Evolutionary conservation across 1,139 yeast species (phyloP).

Genomic region (Blastobotrys indianensis): DNA sequence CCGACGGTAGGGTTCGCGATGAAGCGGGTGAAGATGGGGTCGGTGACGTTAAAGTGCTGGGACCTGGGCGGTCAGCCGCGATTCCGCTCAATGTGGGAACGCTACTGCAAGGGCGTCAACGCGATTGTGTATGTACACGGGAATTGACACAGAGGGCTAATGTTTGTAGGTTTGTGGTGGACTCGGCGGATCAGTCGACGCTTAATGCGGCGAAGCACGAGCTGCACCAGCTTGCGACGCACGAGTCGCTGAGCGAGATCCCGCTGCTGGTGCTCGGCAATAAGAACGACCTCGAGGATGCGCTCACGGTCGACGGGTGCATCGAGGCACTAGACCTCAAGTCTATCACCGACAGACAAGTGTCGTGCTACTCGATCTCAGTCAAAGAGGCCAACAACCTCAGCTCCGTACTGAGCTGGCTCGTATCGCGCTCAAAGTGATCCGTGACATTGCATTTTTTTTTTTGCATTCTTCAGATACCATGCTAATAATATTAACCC

Average conservation of each 20-base stretch:
- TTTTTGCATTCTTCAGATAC: too few relatives aligned
- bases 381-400: slow-evolving; percentile 36
- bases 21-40: slow-evolving; percentile 35
- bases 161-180: slow-evolving; percentile 32
- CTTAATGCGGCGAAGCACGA: slow-evolving; percentile 31
- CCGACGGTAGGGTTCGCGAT: slow-evolving; percentile 39
- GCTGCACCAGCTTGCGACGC: slow-evolving; percentile 30
- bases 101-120: slow-evolving; percentile 37
- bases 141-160: too few relatives aligned
- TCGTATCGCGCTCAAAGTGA: slow-evolving; percentile 26
- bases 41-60: slow-evolving; percentile 39
- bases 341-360: slow-evolving; percentile 32
- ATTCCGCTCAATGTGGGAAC: slow-evolving; percentile 39
- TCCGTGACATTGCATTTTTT: not conserved
- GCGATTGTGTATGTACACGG: slow-evolving; percentile 35
- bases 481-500: too few relatives aligned
- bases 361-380: slow-evolving; percentile 37
- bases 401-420: slow-evolving; percentile 36
- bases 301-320: slow-evolving; percentile 33
- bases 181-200: slow-evolving; percentile 33
- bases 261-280: slow-evolving; percentile 37
- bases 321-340: slow-evolving; percentile 32
- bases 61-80: slow-evolving; percentile 40
- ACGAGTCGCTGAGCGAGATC: slow-evolving; percentile 32
- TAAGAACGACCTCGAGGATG: slow-evolving; percentile 34